phyloP scores from a whole-genome alignment of 805 yeast genomes.

The Myxozyma udenii region DNA sequence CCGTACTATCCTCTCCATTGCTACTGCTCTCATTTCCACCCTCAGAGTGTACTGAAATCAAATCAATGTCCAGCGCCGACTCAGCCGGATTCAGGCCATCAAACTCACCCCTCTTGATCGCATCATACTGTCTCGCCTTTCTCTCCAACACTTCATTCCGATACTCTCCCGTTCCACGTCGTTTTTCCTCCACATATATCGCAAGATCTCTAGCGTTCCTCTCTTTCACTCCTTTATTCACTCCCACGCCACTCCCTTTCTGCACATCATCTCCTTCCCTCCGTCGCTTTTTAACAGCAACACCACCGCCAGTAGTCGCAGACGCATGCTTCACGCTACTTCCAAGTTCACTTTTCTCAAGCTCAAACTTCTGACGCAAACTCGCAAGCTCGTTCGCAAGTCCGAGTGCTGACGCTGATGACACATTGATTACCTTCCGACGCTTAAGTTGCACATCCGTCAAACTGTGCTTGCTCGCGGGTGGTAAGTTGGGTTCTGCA shows the following conservation, averaged over 20 bases:
- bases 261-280: neutral
- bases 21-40: slow-evolving; percentile 3
- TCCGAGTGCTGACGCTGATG: slow-evolving; percentile 24
- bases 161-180: slow-evolving; percentile 1
- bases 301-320: neutral
- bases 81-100: slow-evolving; percentile 10
- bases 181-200: neutral
- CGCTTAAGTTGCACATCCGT: neutral
- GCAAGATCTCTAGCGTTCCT: slow-evolving; percentile 20
- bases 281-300: slow-evolving; percentile 1
- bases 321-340: slow-evolving; percentile 6
- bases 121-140: slow-evolving; percentile 27
- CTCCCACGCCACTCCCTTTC: neutral
- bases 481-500: too few species aligned
- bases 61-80: slow-evolving; percentile 28
- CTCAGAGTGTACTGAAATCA: slow-evolving; percentile 14
- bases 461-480: slow-evolving; percentile 1
- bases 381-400: slow-evolving; percentile 23
- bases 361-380: slow-evolving; percentile 19
- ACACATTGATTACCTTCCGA: slow-evolving; percentile 18
- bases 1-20: slow-evolving; percentile 14
- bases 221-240: slow-evolving; percentile 21
- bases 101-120: slow-evolving; percentile 18
- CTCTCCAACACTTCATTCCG: slow-evolving; percentile 9
- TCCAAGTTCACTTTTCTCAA: slow-evolving; percentile 13